Conservation (phyloP, 257 asterid species). For the Cynanchum wilfordii region DNA sequence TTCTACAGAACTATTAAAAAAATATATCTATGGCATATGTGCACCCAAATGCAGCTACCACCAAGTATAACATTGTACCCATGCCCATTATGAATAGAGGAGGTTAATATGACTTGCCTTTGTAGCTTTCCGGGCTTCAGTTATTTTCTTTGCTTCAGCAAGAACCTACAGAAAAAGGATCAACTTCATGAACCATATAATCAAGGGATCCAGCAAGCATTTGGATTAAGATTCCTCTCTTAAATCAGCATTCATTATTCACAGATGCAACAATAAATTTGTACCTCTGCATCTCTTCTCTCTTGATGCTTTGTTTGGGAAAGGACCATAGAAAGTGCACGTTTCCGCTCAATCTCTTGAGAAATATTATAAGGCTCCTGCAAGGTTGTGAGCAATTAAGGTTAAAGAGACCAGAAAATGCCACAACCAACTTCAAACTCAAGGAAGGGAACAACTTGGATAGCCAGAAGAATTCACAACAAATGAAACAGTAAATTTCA, state of each 20-base stretch:
- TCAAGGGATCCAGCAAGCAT: background rate
- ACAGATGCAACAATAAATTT: slow-evolving; percentile 17
- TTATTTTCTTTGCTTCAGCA: slow-evolving; percentile 84
- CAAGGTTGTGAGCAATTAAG: slow-evolving; percentile 19
- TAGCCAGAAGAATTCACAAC: background rate
- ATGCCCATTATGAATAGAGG: background rate
- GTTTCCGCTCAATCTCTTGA: slow-evolving; percentile 85
- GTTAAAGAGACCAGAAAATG: slow-evolving; percentile 19
- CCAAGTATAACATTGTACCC: background rate
- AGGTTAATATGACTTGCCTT: slow-evolving; percentile 41
- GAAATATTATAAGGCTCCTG: slow-evolving; percentile 73
- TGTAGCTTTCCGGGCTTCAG: slow-evolving; percentile 69
- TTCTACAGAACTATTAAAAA: background rate
- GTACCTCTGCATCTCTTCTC: slow-evolving; percentile 83
- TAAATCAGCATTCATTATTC: background rate
- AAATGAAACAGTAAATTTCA: background rate
- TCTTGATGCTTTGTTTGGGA: slow-evolving; percentile 95
- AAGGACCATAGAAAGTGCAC: slow-evolving; percentile 77
- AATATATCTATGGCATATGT: background rate
- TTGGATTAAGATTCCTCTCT: background rate
- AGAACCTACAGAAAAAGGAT: slow-evolving; percentile 50
- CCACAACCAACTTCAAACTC: slow-evolving; percentile 5
- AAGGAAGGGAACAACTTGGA: background rate
- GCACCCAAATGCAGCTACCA: background rate
- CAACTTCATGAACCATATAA: slow-evolving; percentile 1